These are phyloP conservation scores for Coemansia sp. DNA, from an alignment of 192 early-diverging fungal genomes.

Conservation along the genomic window DNA sequence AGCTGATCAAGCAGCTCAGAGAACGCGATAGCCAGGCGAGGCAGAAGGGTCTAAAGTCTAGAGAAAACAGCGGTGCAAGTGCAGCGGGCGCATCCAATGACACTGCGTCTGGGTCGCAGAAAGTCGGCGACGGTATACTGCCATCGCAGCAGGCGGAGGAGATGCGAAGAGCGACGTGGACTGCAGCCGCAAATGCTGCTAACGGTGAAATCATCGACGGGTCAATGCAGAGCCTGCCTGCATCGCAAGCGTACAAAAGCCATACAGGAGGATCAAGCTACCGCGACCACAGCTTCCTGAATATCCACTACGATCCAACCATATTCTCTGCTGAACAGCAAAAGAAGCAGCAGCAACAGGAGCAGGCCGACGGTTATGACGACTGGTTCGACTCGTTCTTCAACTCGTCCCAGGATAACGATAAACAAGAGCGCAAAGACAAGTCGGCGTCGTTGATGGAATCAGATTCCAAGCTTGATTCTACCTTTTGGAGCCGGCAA, in stretches of 20 bases:
- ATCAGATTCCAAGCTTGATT: conserved; percentile 31
- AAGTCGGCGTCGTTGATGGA: conserved; percentile 35
- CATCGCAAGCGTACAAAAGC: neutral
- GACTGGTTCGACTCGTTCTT: conserved; percentile 49
- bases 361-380: conserved; percentile 13
- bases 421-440: neutral
- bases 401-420: conserved; percentile 18
- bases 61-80: neutral
- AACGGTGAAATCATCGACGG: neutral
- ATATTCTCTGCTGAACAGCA: conserved; percentile 17
- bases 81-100: neutral
- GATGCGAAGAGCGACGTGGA: neutral
- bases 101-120: neutral
- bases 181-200: neutral
- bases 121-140: neutral
- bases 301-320: conserved; percentile 44
- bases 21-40: neutral
- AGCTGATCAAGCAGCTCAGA: conserved; percentile 14
- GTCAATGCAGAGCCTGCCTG: neutral
- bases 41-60: neutral
- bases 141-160: neutral
- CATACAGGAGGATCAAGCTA: conserved; percentile 1
- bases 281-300: conserved; percentile 46
- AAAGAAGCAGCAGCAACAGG: neutral
- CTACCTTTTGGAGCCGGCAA: conserved; percentile 11